Base-by-base conservation (phyloP, 371 early-diverging fungal genomes). In the Circinella umbellata region DNA sequence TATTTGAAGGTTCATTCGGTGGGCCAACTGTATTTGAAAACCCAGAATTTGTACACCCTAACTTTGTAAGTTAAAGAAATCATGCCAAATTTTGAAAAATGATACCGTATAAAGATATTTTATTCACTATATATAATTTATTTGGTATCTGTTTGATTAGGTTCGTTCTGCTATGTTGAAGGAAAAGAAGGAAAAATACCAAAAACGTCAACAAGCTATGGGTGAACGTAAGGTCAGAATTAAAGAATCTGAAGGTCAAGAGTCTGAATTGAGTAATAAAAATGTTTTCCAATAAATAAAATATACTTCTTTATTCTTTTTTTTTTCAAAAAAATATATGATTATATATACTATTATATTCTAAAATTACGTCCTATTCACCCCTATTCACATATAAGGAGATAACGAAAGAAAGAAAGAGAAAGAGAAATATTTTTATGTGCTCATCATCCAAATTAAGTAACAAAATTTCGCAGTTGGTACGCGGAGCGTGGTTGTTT, bases 1-100 rank as follows among this genome's bases (percentile, higher is more conserved):
- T 97, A 72, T 97, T 99, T 80, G 96, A 94, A 67, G 97, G 98
- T 36, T 90, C 93, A 54, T 99, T 98, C 83, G 89, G 94, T 72
- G 99, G 99, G 0, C 85, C 91, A 37, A 94, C 96, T 51, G 86
- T 97, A 63, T 99, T 88, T 78, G 94, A 95, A 77, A 96, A 97
- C 76, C 89, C 92, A 18, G 89, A 92, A 63, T 99, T 92, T 73
- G 85, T 96, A 55, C 88, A 92, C 68, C 96, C 98, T 61, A 89
- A 86, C 73, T 81, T 82, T 66, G 90, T 89, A 73, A 71, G 82
- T 17, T 46, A 47, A 34, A 42, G 38, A 39, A 42, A 63, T n/a
- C 36, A 42, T 27, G 20, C 17, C 34, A 47, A 18, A 2, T 13
- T 17, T 61, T 36, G 38, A 42, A 42, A 11, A 11, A 42, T 1